phyloP scores from a whole-genome alignment of 2,329 filamentous ascomycete species.

The Camillea tinctor region DNA sequence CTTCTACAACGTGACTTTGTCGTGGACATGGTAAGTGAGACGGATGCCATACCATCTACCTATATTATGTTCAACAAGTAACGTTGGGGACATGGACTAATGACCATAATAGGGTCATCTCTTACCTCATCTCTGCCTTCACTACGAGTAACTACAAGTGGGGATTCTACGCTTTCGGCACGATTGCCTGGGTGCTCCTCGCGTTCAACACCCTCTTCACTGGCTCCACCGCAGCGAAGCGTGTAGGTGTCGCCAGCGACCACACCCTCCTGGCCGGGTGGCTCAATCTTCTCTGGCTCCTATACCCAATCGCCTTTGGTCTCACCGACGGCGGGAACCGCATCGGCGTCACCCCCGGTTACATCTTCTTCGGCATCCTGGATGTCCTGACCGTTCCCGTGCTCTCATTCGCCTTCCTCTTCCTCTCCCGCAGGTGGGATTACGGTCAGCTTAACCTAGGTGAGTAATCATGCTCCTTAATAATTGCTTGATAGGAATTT shows the following conservation, averaged over 20 bases:
- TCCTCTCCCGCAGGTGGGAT: conserved; percentile 50
- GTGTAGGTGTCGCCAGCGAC: conserved; percentile 43
- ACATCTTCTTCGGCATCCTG: conserved; percentile 55
- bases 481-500: too few relatives aligned
- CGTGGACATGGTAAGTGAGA: conserved; percentile 45
- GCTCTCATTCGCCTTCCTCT: conserved; percentile 41
- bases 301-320: conserved; percentile 55
- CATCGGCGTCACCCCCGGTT: conserved; percentile 44
- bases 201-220: conserved; percentile 42
- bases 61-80: not conserved
- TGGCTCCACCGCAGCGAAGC: conserved; percentile 38
- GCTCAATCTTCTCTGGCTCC: conserved; percentile 51
- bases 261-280: conserved; percentile 46
- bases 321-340: conserved; percentile 52
- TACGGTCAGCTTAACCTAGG: conserved; percentile 48
- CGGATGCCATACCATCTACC: not conserved
- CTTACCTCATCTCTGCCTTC: conserved; percentile 49
- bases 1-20: conserved; percentile 46
- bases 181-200: conserved; percentile 46
- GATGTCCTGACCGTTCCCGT: conserved; percentile 49
- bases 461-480: conserved; percentile 5
- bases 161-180: conserved; percentile 57
- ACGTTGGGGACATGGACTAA: conserved; percentile 1
- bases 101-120: conserved; percentile 38
- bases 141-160: conserved; percentile 53